Conservation (phyloP, 371 early-diverging fungal species). For the Mortierella sp. region DNA sequence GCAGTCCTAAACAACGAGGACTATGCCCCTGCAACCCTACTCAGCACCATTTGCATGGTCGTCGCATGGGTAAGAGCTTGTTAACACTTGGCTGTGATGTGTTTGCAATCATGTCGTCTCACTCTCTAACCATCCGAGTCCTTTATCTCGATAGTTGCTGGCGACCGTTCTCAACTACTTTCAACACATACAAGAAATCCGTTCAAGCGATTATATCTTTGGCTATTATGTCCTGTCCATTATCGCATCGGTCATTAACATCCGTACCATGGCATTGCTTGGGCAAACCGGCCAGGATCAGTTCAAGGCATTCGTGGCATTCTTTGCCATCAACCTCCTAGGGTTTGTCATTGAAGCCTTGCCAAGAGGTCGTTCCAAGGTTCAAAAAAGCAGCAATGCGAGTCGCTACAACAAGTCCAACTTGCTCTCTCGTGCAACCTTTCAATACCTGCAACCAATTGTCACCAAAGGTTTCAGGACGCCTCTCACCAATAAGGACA, state of each 20-base stretch:
- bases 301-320: constrained; percentile 42
- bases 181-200: constrained; percentile 40
- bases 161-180: constrained; percentile 36
- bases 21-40: constrained; percentile 47
- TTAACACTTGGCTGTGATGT: neutral
- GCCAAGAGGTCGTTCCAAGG: constrained; percentile 41
- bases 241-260: constrained; percentile 46
- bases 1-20: constrained; percentile 26
- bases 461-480: constrained; percentile 31
- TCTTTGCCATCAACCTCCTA: constrained; percentile 36
- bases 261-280: constrained; percentile 45
- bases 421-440: constrained; percentile 34
- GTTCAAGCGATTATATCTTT: constrained; percentile 43
- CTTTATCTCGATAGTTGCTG: constrained; percentile 7
- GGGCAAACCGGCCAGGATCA: constrained; percentile 32
- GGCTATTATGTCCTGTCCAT: constrained; percentile 29
- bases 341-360: constrained; percentile 42
- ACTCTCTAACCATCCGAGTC: neutral
- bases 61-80: constrained; percentile 40
- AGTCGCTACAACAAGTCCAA: constrained; percentile 44
- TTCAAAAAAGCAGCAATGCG: constrained; percentile 23
- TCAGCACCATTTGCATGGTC: constrained; percentile 38
- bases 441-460: constrained; percentile 46
- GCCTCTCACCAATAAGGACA: constrained; percentile 42
- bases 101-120: neutral